phyloP scores from a whole-genome alignment of 2,329 filamentous ascomycete species.

The Lachnellula cervina region DNA sequence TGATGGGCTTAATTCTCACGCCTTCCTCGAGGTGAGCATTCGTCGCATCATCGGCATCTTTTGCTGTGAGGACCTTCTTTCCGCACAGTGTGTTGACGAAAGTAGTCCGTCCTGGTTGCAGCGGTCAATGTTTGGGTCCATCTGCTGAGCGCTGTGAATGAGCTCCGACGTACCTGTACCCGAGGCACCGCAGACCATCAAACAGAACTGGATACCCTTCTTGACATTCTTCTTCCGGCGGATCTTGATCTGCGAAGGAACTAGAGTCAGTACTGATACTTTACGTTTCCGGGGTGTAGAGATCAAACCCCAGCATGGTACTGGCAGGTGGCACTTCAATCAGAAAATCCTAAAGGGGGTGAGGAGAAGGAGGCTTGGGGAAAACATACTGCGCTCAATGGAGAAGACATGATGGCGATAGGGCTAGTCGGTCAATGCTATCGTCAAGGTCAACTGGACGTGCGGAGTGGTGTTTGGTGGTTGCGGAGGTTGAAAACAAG shows the following conservation, averaged over 20 bases:
- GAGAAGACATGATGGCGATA: conserved; percentile 44
- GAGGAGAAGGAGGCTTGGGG: conserved; percentile 12
- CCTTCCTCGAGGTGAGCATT: conserved; percentile 92
- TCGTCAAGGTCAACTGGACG: conserved; percentile 13
- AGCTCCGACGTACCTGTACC: conserved; percentile 72
- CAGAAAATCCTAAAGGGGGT: conserved; percentile 29
- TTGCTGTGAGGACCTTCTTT: conserved; percentile 83
- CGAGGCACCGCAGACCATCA: conserved; percentile 99
- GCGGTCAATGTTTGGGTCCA: conserved; percentile 14
- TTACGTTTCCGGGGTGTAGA: conserved; percentile 16
- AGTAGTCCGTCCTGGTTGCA: conserved; percentile 76
- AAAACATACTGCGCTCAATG: conserved; percentile 47
- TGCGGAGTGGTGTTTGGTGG: conserved; percentile 9
- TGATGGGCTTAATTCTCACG: conserved; percentile 97
- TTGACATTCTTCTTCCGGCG: conserved; percentile 99
- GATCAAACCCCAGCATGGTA: conserved; percentile 25
- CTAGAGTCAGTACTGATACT: conserved; percentile 22
- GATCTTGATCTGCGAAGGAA: conserved; percentile 72
- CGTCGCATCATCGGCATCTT: conserved; percentile 86
- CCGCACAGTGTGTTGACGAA: conserved; percentile 99
- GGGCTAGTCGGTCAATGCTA: conserved; percentile 7
- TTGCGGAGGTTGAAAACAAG: conserved; percentile 13
- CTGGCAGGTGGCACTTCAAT: conserved; percentile 24
- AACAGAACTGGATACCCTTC: conserved; percentile 91
- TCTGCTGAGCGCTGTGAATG: background rate